A percentile compares a stretch with the other conserved stretches of the same genome.
Conservation (phyloP, 208 protist genomes). For the Crithidia bombi region DNA sequence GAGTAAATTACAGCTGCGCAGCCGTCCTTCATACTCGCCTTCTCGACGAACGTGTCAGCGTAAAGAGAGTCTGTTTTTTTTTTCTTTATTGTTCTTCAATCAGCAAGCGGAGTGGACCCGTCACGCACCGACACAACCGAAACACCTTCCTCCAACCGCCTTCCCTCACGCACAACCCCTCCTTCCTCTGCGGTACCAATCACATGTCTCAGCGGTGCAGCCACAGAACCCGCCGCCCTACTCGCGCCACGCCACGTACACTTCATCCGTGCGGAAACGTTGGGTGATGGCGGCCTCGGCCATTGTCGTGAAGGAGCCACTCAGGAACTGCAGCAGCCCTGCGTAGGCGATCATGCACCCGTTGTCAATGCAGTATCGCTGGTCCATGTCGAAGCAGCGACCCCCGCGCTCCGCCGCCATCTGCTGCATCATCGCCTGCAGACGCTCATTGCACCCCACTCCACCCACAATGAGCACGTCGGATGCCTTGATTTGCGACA, state of each 20-base stretch:
- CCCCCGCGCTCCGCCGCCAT: conserved; percentile 94
- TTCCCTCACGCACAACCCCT: too few relatives aligned
- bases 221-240: conserved; percentile 8
- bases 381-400: conserved; percentile 94
- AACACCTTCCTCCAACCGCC: too few relatives aligned
- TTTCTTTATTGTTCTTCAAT: too few relatives aligned
- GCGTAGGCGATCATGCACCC: conserved; percentile 99
- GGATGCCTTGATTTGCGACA: conserved; percentile 95
- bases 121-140: too few relatives aligned
- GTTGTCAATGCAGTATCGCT: conserved; percentile 99
- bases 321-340: conserved; percentile 91
- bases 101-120: too few relatives aligned
- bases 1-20: too few relatives aligned
- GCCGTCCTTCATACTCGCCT: too few relatives aligned
- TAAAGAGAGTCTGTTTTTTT: too few relatives aligned
- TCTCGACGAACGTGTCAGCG: too few relatives aligned
- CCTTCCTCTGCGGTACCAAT: too few relatives aligned
- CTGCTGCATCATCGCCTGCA: conserved; percentile 97
- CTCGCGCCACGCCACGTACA: conserved; percentile 93
- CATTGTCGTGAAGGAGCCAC: conserved; percentile 79
- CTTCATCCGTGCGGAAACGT: conserved; percentile 96
- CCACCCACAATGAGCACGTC: conserved; percentile 99
- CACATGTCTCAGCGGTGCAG: too few relatives aligned
- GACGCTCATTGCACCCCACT: conserved; percentile 98
- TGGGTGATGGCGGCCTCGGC: conserved; percentile 82